Percentiles rank a stretch among this genome's conserved stretches.
Evolutionary conservation across 2,329 filamentous ascomycete species (phyloP).

Genomic region (Xylariales sp.): DNA sequence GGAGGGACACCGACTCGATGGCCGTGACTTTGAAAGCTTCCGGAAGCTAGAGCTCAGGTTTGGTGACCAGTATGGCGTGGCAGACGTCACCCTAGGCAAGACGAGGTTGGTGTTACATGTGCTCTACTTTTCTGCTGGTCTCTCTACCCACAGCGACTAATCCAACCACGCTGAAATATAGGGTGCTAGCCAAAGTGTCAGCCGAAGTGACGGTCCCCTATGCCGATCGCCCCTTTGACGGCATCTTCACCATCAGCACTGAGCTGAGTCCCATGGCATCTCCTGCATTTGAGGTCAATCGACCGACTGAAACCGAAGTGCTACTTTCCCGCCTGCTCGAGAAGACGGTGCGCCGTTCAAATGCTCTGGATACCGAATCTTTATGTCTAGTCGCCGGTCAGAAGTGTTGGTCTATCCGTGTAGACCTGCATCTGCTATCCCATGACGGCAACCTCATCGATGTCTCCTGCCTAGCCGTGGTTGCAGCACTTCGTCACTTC

Average conservation of each 20-base stretch:
- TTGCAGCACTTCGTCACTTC: constrained; percentile 88
- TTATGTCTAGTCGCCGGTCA: constrained; percentile 87
- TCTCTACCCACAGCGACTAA: no score
- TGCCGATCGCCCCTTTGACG: constrained; percentile 87
- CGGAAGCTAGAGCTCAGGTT: constrained; percentile 74
- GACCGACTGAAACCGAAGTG: constrained; percentile 78
- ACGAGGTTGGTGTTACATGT: constrained; percentile 66
- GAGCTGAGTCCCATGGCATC: constrained; percentile 92
- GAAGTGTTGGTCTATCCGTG: constrained; percentile 88
- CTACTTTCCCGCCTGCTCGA: constrained; percentile 86
- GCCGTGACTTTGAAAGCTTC: constrained; percentile 75
- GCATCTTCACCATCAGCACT: constrained; percentile 86
- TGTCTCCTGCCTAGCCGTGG: constrained; percentile 77
- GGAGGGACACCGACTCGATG: constrained; percentile 79
- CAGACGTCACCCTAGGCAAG: constrained; percentile 82
- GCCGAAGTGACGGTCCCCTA: constrained; percentile 84
- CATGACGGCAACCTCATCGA: constrained; percentile 91
- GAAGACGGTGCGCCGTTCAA: constrained; percentile 88
- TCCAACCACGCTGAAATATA: no score
- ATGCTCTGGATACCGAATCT: constrained; percentile 91
- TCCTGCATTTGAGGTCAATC: constrained; percentile 81
- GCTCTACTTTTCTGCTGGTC: no score
- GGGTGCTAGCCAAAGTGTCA: constrained; percentile 79
- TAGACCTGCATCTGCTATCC: constrained; percentile 86
- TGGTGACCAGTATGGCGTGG: constrained; percentile 86